Evolutionary conservation across 1,284 basidiomycete species (phyloP).

Genomic region (Leccinum pallidistipes): DNA sequence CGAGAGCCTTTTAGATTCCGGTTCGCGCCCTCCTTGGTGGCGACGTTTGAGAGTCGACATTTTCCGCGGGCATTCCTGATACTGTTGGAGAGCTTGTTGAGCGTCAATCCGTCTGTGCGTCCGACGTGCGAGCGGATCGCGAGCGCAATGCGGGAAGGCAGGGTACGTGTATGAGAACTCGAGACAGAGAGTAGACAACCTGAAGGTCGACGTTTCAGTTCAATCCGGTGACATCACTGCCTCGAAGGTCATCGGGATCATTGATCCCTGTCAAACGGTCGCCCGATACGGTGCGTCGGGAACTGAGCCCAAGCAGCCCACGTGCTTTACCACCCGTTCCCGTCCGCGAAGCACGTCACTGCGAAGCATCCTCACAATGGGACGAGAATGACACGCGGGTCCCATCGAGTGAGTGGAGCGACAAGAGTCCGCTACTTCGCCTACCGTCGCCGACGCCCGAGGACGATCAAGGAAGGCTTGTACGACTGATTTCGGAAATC

Average conservation of each 20-base stretch:
- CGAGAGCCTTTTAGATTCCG: slow-evolving; percentile 55
- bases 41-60: slow-evolving; percentile 63
- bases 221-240: slow-evolving; percentile 14
- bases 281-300: slow-evolving; percentile 11
- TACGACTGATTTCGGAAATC: slow-evolving; percentile 10
- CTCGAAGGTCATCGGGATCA: slow-evolving; percentile 16
- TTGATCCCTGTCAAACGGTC: slow-evolving; percentile 27
- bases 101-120: slow-evolving; percentile 56
- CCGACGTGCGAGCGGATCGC: slow-evolving; percentile 75
- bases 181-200: not conserved
- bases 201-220: slow-evolving; percentile 20
- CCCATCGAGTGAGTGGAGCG: slow-evolving; percentile 1
- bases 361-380: slow-evolving; percentile 3
- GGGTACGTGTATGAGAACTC: slow-evolving; percentile 43
- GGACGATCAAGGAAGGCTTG: not conserved
- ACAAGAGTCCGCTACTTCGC: slow-evolving; percentile 18
- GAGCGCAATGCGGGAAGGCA: slow-evolving; percentile 62
- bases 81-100: slow-evolving; percentile 71
- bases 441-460: slow-evolving; percentile 12
- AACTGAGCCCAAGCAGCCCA: slow-evolving; percentile 9
- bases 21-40: slow-evolving; percentile 47
- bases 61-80: slow-evolving; percentile 69
- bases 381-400: not conserved
- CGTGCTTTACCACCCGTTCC: slow-evolving; percentile 25
- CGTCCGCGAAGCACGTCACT: slow-evolving; percentile 1